These are phyloP conservation scores for Suhomyces terraborum DNA, from an alignment of 1,139 yeast species.

Conservation along the genomic window DNA sequence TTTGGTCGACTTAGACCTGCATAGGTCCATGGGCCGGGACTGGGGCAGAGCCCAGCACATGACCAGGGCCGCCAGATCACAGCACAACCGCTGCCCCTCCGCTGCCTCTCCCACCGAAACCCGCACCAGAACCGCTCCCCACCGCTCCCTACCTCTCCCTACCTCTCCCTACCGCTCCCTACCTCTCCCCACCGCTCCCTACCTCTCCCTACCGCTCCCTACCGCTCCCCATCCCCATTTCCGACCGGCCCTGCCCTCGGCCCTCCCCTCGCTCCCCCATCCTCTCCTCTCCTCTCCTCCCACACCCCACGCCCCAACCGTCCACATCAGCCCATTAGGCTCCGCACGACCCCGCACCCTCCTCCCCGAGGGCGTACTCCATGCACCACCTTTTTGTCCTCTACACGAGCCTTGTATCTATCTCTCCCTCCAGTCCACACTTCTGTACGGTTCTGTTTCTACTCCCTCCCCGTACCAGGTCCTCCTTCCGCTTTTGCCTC, in stretches of 20 bases:
- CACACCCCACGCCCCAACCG: constrained; percentile 2
- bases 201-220: background rate
- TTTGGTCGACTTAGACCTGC: background rate
- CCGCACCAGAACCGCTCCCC: too few species aligned
- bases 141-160: background rate
- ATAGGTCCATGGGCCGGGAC: background rate
- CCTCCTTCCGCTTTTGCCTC: too few species aligned
- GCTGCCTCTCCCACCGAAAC: too few species aligned
- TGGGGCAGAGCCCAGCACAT: too few species aligned
- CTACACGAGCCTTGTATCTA: background rate
- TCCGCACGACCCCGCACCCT: constrained; percentile 1
- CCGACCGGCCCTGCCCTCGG: background rate
- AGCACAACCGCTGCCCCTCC: too few species aligned
- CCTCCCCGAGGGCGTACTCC: background rate
- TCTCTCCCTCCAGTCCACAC: background rate
- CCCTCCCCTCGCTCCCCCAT: background rate
- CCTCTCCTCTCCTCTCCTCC: background rate
- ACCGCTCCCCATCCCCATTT: background rate
- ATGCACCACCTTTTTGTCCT: background rate
- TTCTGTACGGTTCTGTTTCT: background rate
- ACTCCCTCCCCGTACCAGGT: too few species aligned
- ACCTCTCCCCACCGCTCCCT: background rate
- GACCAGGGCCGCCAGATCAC: too few species aligned
- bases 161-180: background rate
- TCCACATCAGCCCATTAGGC: constrained; percentile 3